Percentiles rank a stretch among this genome's conserved stretches.
These are phyloP conservation scores for Perkinsus marinus DNA, from an alignment of 169 alveolate genomes.

Conservation along the genomic window DNA sequence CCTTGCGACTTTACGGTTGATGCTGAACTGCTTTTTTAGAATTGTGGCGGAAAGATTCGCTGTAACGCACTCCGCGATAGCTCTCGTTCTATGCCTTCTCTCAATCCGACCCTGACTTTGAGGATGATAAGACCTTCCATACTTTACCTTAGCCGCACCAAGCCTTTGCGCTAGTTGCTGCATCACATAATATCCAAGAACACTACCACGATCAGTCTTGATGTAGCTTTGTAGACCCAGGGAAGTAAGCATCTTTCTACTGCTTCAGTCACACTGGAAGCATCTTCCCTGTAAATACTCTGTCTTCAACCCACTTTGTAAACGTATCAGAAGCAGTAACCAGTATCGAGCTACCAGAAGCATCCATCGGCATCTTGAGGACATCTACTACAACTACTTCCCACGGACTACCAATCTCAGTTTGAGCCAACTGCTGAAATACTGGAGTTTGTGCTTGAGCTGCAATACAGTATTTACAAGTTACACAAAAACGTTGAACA, in stretches of 20 bases:
- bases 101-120: neutral
- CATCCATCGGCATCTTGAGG: neutral
- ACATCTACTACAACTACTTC: neutral
- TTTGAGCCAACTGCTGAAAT: neutral
- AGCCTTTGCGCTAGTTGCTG: neutral
- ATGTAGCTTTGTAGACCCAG: neutral
- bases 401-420: neutral
- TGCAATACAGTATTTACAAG: neutral
- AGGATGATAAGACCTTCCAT: neutral
- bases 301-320: neutral
- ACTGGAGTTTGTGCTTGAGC: neutral
- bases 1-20: too few species aligned
- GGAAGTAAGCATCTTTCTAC: neutral
- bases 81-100: neutral
- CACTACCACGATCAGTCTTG: neutral
- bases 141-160: neutral
- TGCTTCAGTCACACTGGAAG: neutral
- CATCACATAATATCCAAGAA: neutral
- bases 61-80: too few species aligned
- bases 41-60: too few species aligned
- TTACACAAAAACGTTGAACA: neutral
- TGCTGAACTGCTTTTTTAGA: too few species aligned
- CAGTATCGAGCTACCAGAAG: neutral
- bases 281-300: neutral
- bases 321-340: neutral